Evolutionary conservation across 345 rosid species (phyloP), one percentile per base, ranked within the genome.

Genomic region (Raphanus raphanistrum): DNA sequence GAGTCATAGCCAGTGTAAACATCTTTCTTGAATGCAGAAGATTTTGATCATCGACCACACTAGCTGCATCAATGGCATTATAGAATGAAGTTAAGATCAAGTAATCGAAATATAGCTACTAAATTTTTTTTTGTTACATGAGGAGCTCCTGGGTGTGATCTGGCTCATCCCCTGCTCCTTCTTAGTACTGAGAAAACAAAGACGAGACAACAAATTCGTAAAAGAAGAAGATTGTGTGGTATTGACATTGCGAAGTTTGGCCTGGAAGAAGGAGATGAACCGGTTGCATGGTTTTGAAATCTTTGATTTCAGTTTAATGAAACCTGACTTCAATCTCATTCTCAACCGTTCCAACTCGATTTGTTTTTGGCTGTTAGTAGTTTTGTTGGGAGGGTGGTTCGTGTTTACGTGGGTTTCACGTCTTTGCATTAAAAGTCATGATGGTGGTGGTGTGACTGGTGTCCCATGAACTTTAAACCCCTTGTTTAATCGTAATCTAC

Each of bases 271-370:
- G 15, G 52, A 26, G 59, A 82, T 5, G 43, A 88, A 79, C 64
- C 74, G 83, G 73, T 50, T 85, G 84, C 80, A 82, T 72, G 86
- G 86, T 2, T 16, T 84, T 68, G 88, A 68, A 84, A 91, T 69
- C 87, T 88, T 89, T 73, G 83, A 66, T 84, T 76, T 84, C 38
- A 88, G 82, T 83, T 85, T 78, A 84, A 69, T 70, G 13, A 86
- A 80, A 79, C 58, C 67, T 26, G 85, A 72, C 71, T 85, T 87
- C 77, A 84, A 32, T 82, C 79, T 86, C 85, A 80, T 81, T 63
- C 1, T 68, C 70, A 43, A 26, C 12, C 3, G 10, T 66, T 66
- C 4, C 38, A 43, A n/a, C 35, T 17, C 48, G 5, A 16, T 82
- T 77, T 66, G 25, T 29, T 65, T 52, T 69, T 71, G 45, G 62